Percentiles rank a stretch among this genome's conserved stretches.
These are phyloP conservation scores for Didymella arachidicola DNA, from an alignment of 2,329 filamentous ascomycete species.

Conservation along the genomic window DNA sequence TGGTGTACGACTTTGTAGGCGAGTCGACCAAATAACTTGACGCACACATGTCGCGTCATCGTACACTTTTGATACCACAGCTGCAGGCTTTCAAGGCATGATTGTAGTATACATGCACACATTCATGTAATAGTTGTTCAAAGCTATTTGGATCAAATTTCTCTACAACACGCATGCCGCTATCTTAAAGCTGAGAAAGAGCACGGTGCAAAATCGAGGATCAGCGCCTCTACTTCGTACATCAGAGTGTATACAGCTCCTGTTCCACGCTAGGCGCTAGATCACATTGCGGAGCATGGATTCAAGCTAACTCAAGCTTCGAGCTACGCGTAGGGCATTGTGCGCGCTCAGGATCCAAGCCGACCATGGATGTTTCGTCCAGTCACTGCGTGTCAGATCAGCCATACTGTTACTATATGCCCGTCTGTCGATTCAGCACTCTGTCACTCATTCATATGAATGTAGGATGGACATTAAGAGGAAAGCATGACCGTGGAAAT, in stretches of 20 bases:
- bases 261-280: not conserved
- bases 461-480: not conserved
- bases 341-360: not conserved
- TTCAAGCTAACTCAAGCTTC: not conserved
- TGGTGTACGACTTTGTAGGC: slow-evolving; percentile 25
- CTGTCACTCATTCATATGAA: not conserved
- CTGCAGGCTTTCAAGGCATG: not conserved
- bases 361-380: not conserved
- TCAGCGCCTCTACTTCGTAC: not conserved
- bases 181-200: not conserved
- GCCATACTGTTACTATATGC: not conserved
- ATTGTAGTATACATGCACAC: not conserved
- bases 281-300: not conserved
- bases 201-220: not conserved
- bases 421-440: too few relatives aligned
- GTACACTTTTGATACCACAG: not conserved
- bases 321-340: not conserved
- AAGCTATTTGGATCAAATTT: not conserved
- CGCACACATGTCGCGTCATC: not conserved
- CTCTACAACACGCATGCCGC: not conserved
- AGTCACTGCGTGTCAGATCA: not conserved
- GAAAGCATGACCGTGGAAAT: not conserved
- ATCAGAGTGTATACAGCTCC: not conserved
- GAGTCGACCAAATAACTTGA: not conserved
- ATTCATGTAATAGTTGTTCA: not conserved